These are phyloP conservation scores for Mycena metata DNA, from an alignment of 768 basidiomycete species.

Conservation along the genomic window DNA sequence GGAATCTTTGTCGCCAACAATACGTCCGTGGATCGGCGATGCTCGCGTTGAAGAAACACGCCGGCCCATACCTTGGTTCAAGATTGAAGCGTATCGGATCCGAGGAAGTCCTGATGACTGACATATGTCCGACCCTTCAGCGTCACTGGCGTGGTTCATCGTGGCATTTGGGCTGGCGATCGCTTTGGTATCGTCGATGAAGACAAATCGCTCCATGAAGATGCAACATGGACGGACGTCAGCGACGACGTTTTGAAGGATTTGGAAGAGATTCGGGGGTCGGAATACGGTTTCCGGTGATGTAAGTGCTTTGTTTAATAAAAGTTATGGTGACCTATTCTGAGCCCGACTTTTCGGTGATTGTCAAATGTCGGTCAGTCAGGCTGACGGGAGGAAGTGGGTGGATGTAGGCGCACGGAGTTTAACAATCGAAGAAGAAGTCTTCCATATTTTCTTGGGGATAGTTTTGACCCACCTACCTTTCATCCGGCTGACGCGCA, in stretches of 20 bases:
- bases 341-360: too few relatives aligned
- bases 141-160: slow-evolving; percentile 33
- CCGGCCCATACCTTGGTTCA: too few relatives aligned
- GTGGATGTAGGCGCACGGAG: too few relatives aligned
- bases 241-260: slow-evolving; percentile 18
- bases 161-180: slow-evolving; percentile 41
- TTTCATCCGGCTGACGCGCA: too few relatives aligned
- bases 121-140: slow-evolving; percentile 30
- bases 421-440: too few relatives aligned
- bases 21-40: slow-evolving; percentile 16
- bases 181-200: slow-evolving; percentile 34
- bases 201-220: slow-evolving; percentile 19
- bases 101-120: slow-evolving; percentile 27
- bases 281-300: neutral
- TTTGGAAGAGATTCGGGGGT: slow-evolving; percentile 10
- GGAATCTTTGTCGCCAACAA: neutral
- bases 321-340: too few relatives aligned
- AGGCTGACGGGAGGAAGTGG: too few relatives aligned
- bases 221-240: slow-evolving; percentile 15
- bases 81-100: neutral
- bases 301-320: too few relatives aligned
- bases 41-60: neutral
- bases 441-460: too few relatives aligned
- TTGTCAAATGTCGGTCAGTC: too few relatives aligned
- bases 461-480: too few relatives aligned